Conservation (phyloP, 768 basidiomycete species). For the Tulasnella sp. region DNA sequence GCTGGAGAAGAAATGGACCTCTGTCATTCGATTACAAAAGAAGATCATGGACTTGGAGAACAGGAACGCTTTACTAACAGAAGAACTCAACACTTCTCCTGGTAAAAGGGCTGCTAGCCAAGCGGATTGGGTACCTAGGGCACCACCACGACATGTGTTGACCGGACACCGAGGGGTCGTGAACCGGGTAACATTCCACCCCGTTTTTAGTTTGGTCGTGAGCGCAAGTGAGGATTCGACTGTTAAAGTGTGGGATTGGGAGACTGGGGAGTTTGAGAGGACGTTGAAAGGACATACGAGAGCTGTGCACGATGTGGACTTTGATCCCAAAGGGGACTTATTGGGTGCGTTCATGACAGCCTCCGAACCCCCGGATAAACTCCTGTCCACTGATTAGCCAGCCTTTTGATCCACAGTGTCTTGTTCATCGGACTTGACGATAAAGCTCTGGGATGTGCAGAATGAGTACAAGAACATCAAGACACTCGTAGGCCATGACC, state of each 20-base stretch:
- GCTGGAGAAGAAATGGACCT: constrained; percentile 97
- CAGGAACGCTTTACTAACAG: constrained; percentile 67
- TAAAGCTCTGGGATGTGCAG: constrained; percentile 88
- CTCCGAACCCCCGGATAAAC: neutral
- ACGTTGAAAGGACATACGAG: constrained; percentile 92
- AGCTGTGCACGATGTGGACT: constrained; percentile 81
- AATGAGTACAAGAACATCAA: constrained; percentile 88
- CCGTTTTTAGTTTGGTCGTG: constrained; percentile 74
- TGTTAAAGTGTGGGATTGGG: constrained; percentile 96
- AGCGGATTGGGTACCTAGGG: constrained; percentile 82
- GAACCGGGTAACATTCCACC: constrained; percentile 81
- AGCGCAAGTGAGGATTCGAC: constrained; percentile 86
- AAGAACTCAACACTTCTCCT: constrained; percentile 60
- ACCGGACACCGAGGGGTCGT: constrained; percentile 75
- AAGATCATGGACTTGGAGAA: constrained; percentile 98
- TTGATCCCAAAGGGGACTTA: constrained; percentile 82
- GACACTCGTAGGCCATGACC: constrained; percentile 86
- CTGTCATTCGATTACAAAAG: constrained; percentile 91
- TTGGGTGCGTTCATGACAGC: constrained; percentile 45
- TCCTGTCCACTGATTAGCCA: neutral
- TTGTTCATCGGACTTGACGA: constrained; percentile 81
- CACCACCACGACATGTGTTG: constrained; percentile 71
- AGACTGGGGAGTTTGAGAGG: constrained; percentile 87
- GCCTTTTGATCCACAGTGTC: constrained; percentile 46
- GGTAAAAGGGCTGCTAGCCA: constrained; percentile 46